Percentiles rank a stretch among this genome's conserved stretches.
Evolutionary conservation across 75 land plant species (phyloP).

Genomic region (Sequoiadendron giganteum): DNA sequence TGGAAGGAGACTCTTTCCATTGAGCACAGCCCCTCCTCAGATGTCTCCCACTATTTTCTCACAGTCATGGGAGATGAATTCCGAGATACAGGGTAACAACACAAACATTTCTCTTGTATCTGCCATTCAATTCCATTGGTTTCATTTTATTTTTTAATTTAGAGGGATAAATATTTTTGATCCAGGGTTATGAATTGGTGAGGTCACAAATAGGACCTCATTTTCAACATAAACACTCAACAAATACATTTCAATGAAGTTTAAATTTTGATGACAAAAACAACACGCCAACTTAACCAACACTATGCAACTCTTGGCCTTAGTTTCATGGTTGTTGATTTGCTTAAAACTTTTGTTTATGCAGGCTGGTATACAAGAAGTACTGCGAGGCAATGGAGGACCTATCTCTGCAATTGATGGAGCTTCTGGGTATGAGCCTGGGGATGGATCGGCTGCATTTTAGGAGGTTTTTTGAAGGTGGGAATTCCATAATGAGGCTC

Average conservation of each 20-base stretch:
- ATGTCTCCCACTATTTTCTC: constrained; percentile 25
- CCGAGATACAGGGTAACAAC: constrained; percentile 22
- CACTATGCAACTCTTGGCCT: too few species aligned
- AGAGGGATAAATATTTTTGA: too few species aligned
- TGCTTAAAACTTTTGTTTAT: background rate
- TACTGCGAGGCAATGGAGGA: constrained; percentile 47
- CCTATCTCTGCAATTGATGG: constrained; percentile 31
- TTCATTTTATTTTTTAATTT: background rate
- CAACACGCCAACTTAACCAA: too few species aligned
- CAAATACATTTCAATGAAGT: too few species aligned
- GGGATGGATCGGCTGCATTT: constrained; percentile 32
- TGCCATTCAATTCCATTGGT: background rate
- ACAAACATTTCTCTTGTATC: background rate
- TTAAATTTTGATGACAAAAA: too few species aligned
- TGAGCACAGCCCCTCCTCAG: constrained; percentile 5
- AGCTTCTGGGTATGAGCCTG: constrained; percentile 46
- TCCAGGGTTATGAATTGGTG: background rate
- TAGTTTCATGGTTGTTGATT: background rate
- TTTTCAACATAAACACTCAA: background rate
- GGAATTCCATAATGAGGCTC: constrained; percentile 47
- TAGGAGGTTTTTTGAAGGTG: constrained; percentile 34
- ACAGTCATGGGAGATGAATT: constrained; percentile 16
- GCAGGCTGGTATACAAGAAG: constrained; percentile 35
- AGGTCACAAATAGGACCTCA: background rate
- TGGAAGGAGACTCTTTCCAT: constrained; percentile 71